Evolutionary conservation across 2,329 filamentous ascomycete species (phyloP).

Genomic region (Fusarium mangiferae): DNA sequence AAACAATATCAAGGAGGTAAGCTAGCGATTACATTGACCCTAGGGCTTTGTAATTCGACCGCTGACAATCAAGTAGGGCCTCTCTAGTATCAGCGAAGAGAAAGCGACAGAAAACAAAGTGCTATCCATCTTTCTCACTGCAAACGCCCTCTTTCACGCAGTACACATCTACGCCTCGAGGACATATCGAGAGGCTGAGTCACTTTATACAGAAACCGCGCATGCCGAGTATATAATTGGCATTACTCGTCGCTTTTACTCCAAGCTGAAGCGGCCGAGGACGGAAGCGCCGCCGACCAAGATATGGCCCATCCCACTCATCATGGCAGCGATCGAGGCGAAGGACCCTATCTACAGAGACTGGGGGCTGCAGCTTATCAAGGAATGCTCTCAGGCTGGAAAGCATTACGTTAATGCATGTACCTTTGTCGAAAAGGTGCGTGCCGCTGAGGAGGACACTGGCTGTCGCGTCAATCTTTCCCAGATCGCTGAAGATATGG

Average conservation of each 20-base stretch:
- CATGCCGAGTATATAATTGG: not conserved
- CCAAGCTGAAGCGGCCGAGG: fast-evolving
- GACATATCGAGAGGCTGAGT: fast-evolving
- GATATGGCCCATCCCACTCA: not conserved
- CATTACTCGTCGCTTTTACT: not conserved
- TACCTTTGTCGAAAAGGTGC: not conserved
- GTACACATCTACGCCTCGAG: not conserved
- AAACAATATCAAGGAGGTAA: not conserved
- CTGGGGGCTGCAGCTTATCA: not conserved
- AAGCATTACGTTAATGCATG: not conserved
- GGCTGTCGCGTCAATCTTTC: not conserved
- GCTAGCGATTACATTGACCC: fast-evolving
- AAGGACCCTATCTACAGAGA: not conserved
- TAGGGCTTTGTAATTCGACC: fast-evolving
- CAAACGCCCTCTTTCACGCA: not conserved
- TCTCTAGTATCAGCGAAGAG: not conserved
- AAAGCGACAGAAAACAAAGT: not conserved
- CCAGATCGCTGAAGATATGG: not conserved
- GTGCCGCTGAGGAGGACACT: not conserved
- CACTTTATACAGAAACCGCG: fast-evolving
- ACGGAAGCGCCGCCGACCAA: not conserved
- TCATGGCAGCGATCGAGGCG: not conserved
- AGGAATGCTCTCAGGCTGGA: fast-evolving
- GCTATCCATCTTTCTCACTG: fast-evolving
- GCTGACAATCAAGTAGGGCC: fast-evolving